phyloP scores from a whole-genome alignment of 1,284 basidiomycete species.

The Polyporus tsugae region DNA sequence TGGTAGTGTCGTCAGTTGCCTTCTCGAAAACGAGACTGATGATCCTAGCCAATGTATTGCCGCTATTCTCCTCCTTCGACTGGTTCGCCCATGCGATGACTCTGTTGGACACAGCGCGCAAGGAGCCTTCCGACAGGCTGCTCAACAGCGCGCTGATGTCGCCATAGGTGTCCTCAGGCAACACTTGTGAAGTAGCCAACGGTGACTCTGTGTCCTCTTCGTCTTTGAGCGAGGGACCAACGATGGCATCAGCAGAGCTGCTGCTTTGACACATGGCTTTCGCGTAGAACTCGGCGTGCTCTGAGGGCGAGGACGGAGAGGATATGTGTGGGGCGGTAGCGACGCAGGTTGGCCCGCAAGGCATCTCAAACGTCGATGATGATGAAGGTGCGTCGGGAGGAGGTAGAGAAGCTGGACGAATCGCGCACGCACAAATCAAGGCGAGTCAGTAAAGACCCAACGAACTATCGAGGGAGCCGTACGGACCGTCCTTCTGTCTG shows the following conservation, averaged over 20 bases:
- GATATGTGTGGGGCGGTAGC: not conserved
- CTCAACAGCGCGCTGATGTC: slow-evolving; percentile 94
- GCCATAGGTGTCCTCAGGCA: slow-evolving; percentile 85
- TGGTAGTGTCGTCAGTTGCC: slow-evolving; percentile 62
- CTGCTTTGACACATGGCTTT: not conserved
- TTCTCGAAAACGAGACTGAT: slow-evolving; percentile 96
- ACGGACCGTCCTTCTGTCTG: not conserved
- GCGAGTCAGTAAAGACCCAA: not conserved
- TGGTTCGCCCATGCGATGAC: slow-evolving; percentile 88
- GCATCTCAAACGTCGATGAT: not conserved
- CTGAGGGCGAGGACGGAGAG: not conserved
- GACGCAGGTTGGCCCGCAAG: not conserved
- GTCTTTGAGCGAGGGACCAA: not conserved
- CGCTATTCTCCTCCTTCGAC: slow-evolving; percentile 90
- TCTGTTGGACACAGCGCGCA: slow-evolving; percentile 76
- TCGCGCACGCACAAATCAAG: too few species aligned
- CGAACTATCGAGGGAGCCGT: not conserved
- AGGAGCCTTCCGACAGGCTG: slow-evolving; percentile 95
- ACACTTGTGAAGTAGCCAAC: not conserved
- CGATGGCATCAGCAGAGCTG: not conserved
- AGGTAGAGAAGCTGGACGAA: not conserved
- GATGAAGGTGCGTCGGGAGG: not conserved
- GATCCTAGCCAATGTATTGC: slow-evolving; percentile 91
- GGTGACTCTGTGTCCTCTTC: too few species aligned
- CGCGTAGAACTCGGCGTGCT: not conserved